phyloP scores from a whole-genome alignment of 805 yeast genomes.

The Teunomyces cretensis region DNA sequence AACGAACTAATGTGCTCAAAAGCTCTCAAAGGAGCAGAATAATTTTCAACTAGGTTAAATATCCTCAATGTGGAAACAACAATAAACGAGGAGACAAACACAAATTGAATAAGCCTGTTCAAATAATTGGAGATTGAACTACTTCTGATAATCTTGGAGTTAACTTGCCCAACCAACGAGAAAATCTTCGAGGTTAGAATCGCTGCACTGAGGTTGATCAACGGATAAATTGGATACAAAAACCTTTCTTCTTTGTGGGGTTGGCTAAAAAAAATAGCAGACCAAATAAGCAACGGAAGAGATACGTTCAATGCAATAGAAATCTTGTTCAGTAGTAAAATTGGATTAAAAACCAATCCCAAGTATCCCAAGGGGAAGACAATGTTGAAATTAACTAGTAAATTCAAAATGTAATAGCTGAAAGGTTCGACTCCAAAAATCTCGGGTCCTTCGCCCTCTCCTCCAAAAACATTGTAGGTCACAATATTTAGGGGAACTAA shows the following conservation, averaged over 20 bases:
- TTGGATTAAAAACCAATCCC: slow-evolving; percentile 33
- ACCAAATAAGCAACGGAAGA: slow-evolving; percentile 66
- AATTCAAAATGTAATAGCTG: slow-evolving; percentile 65
- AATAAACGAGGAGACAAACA: slow-evolving; percentile 32
- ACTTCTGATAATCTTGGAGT: slow-evolving; percentile 4
- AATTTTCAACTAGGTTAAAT: slow-evolving; percentile 60
- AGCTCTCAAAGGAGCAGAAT: slow-evolving; percentile 63
- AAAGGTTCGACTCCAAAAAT: slow-evolving; percentile 88
- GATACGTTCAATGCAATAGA: slow-evolving; percentile 13
- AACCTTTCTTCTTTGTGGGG: slow-evolving; percentile 95
- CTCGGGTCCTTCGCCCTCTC: slow-evolving; percentile 76
- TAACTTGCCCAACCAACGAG: slow-evolving; percentile 4
- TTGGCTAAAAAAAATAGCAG: slow-evolving; percentile 61
- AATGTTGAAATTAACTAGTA: slow-evolving; percentile 72
- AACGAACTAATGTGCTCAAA: slow-evolving; percentile 10
- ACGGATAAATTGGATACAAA: slow-evolving; percentile 79
- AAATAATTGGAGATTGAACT: slow-evolving; percentile 6
- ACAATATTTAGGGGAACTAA: slow-evolving; percentile 84
- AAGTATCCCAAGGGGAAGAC: slow-evolving; percentile 42
- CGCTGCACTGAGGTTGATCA: slow-evolving; percentile 64
- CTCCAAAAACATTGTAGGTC: slow-evolving; percentile 72
- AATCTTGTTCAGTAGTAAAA: slow-evolving; percentile 7
- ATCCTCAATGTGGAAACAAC: slow-evolving; percentile 48
- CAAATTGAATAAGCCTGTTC: slow-evolving; percentile 10
- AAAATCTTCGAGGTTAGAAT: slow-evolving; percentile 32